A percentile compares a stretch with the other conserved stretches of the same genome.
Evolutionary conservation across 1,284 basidiomycete species (phyloP).

Genomic region (Spongispora temasekensis): DNA sequence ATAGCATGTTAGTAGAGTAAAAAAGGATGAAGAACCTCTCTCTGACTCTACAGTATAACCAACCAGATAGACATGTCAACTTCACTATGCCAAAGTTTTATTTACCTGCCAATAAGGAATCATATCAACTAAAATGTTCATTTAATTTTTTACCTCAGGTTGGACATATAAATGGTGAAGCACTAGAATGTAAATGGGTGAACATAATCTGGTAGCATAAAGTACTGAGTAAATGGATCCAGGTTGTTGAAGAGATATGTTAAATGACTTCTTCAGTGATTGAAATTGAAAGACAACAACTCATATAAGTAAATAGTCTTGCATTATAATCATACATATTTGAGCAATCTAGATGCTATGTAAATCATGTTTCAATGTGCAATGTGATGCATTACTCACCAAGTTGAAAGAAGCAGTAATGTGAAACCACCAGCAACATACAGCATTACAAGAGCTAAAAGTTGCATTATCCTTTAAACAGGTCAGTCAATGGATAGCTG

Average conservation of each 20-base stretch:
- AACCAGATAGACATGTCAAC: not conserved
- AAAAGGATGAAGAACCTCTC: slow-evolving; percentile 11
- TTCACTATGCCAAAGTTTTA: slow-evolving; percentile 8
- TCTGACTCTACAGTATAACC: not conserved
- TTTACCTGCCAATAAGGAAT: slow-evolving; percentile 4
- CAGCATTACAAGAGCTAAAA: not conserved
- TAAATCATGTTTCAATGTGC: not conserved
- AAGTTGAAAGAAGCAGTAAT: not conserved
- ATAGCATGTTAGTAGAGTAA: not conserved
- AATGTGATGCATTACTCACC: not conserved
- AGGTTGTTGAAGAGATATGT: slow-evolving; percentile 8
- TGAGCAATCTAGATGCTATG: not conserved
- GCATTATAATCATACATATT: not conserved
- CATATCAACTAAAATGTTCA: not conserved
- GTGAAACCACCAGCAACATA: not conserved
- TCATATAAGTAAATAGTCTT: not conserved
- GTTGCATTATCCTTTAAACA: not conserved
- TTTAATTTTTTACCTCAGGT: not conserved
- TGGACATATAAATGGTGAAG: not conserved
- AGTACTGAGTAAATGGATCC: slow-evolving; percentile 13
- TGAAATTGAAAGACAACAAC: slow-evolving; percentile 1
- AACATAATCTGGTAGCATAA: not conserved
- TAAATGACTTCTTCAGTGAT: slow-evolving; percentile 21
- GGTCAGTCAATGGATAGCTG: not conserved
- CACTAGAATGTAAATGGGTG: not conserved